These are phyloP conservation scores for Picea glauca DNA, from an alignment of 75 land plant species.

Conservation along the genomic window DNA sequence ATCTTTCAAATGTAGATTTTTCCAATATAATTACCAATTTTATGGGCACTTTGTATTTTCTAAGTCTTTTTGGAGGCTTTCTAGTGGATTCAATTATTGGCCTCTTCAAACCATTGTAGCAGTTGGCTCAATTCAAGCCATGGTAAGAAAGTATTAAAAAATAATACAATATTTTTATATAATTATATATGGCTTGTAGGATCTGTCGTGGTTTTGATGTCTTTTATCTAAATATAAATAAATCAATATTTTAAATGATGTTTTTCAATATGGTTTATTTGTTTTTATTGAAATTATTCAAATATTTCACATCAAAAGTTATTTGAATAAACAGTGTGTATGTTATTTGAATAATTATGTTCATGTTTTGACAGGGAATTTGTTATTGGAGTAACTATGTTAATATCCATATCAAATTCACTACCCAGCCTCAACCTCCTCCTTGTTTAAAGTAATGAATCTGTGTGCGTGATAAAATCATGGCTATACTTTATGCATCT, in stretches of 20 bases:
- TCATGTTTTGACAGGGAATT: constrained; percentile 43
- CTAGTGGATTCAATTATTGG: constrained; percentile 73
- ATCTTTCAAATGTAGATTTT: constrained; percentile 46
- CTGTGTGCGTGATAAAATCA: constrained; percentile 41
- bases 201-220: too few relatives aligned
- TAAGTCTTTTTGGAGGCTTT: constrained; percentile 61
- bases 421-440: constrained; percentile 66
- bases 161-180: too few relatives aligned
- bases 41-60: constrained; percentile 66
- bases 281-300: too few relatives aligned
- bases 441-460: constrained; percentile 51
- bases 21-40: constrained; percentile 69
- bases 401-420: constrained; percentile 51
- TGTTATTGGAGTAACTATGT: not conserved
- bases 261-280: too few relatives aligned
- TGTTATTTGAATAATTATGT: not conserved
- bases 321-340: not conserved
- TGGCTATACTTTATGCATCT: constrained; percentile 56
- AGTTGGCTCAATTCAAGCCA: constrained; percentile 47
- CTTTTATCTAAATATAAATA: too few relatives aligned
- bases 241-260: too few relatives aligned
- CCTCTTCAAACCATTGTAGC: constrained; percentile 55
- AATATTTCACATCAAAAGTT: not conserved
- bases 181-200: too few relatives aligned
- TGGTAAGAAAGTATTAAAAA: constrained; percentile 32